Evolutionary conservation across 1,139 yeast genomes (phyloP).

Genomic region (Torulaspora globosa): DNA sequence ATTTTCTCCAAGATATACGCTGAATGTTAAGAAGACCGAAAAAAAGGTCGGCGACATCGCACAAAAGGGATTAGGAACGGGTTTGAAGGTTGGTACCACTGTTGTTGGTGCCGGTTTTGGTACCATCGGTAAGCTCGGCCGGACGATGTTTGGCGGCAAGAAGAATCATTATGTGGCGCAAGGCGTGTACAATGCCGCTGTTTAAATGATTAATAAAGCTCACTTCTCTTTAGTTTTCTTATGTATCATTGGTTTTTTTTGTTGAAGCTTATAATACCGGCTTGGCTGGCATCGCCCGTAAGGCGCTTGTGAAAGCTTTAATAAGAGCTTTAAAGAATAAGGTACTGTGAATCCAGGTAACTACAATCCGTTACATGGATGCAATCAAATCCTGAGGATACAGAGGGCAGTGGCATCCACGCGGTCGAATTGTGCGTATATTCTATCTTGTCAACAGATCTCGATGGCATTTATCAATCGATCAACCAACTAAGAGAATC

Average conservation of each 20-base stretch:
- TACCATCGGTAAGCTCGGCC: slow-evolving; percentile 41
- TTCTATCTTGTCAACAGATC: slow-evolving; percentile 31
- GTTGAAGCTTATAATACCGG: no score
- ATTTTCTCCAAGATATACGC: slow-evolving; percentile 67
- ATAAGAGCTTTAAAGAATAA: background rate
- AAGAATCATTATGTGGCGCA: slow-evolving; percentile 25
- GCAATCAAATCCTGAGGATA: background rate
- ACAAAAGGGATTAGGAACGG: slow-evolving; percentile 41
- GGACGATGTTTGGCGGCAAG: slow-evolving; percentile 38
- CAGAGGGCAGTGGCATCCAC: slow-evolving; percentile 24
- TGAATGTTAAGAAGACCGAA: slow-evolving; percentile 36
- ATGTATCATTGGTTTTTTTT: background rate
- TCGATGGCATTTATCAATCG: slow-evolving; percentile 34
- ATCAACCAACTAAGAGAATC: slow-evolving; percentile 34
- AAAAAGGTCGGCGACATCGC: slow-evolving; percentile 40
- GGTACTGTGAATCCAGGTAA: no score
- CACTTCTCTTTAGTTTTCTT: background rate
- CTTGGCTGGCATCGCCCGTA: background rate
- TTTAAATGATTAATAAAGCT: slow-evolving; percentile 4
- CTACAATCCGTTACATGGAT: background rate
- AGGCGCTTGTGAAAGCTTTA: background rate
- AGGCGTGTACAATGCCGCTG: slow-evolving; percentile 14
- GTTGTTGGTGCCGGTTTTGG: slow-evolving; percentile 44
- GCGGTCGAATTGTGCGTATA: slow-evolving; percentile 35
- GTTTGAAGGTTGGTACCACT: slow-evolving; percentile 40